Conservation (phyloP, 805 yeast species). For the Kluyveromyces wickerhamii region DNA sequence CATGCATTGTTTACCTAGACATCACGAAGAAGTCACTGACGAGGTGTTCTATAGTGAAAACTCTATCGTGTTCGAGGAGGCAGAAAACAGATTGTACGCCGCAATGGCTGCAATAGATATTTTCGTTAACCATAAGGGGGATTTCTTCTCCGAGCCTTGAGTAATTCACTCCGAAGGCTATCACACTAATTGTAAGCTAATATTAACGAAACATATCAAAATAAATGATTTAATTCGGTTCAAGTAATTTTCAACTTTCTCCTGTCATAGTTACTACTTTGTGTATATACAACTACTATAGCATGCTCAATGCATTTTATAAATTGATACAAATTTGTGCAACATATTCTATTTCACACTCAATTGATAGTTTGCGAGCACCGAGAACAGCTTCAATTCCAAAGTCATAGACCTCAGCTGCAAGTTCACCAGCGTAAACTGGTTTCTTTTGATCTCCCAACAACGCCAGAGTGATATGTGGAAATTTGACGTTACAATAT, state of each 20-base stretch:
- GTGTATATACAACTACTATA: no score
- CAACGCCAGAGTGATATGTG: conserved; percentile 75
- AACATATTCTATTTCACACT: conserved; percentile 8
- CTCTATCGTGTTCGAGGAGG: conserved; percentile 89
- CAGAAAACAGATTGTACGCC: conserved; percentile 92
- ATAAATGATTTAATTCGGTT: no score
- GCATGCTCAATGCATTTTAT: no score
- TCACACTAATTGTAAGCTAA: no score
- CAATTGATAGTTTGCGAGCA: not conserved
- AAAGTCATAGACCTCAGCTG: conserved; percentile 14
- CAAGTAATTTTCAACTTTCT: no score
- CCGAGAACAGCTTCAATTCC: conserved; percentile 7
- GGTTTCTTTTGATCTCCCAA: conserved; percentile 38
- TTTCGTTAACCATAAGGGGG: conserved; percentile 79
- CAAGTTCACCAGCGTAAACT: conserved; percentile 41
- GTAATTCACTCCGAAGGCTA: no score
- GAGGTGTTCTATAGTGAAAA: conserved; percentile 80
- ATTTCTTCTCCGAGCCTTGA: conserved; percentile 28
- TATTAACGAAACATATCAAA: no score
- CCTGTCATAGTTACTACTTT: no score
- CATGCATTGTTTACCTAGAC: conserved; percentile 98
- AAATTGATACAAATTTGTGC: conserved; percentile 18
- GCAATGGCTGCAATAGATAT: conserved; percentile 92
- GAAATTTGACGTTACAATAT: conserved; percentile 34
- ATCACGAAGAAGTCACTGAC: conserved; percentile 87